Evolutionary conservation across 371 early-diverging fungal species (phyloP).

Genomic region (Syncephalastrum racemosum): DNA sequence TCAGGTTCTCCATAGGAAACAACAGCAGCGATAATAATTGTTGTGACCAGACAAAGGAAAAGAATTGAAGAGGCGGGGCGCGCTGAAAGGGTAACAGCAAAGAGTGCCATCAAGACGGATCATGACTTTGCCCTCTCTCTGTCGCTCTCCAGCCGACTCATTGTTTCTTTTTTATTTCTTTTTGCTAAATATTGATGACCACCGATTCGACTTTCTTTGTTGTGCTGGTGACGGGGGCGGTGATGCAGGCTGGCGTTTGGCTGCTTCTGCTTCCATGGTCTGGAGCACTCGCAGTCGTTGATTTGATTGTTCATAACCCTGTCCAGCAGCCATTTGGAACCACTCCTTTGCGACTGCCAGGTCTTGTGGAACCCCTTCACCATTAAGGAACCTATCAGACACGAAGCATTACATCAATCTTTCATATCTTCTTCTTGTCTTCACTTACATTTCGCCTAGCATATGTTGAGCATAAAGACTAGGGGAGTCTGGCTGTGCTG

Average conservation of each 20-base stretch:
- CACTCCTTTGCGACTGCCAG: slow-evolving; percentile 44
- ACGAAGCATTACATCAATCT: background rate
- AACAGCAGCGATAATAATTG: too few relatives aligned
- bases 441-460: slow-evolving; percentile 49
- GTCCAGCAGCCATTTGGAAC: slow-evolving; percentile 46
- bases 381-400: slow-evolving; percentile 39
- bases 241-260: slow-evolving; percentile 9
- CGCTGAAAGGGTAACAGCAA: too few relatives aligned
- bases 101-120: too few relatives aligned
- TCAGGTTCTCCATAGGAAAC: slow-evolving; percentile 19
- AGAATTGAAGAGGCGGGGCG: too few relatives aligned
- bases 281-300: slow-evolving; percentile 24
- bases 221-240: slow-evolving; percentile 6
- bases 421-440: background rate
- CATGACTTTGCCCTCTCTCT: background rate
- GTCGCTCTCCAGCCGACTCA: too few relatives aligned
- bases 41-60: too few relatives aligned
- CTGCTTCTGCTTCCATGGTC: slow-evolving; percentile 14
- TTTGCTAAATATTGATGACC: slow-evolving; percentile 35
- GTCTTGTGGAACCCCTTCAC: slow-evolving; percentile 49
- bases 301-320: slow-evolving; percentile 45
- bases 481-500: slow-evolving; percentile 40
- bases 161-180: slow-evolving; percentile 20
- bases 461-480: slow-evolving; percentile 46
- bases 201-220: slow-evolving; percentile 36